Conservation (phyloP, 495 filamentous ascomycete species). For the Pyrenopolyporus hunteri region DNA sequence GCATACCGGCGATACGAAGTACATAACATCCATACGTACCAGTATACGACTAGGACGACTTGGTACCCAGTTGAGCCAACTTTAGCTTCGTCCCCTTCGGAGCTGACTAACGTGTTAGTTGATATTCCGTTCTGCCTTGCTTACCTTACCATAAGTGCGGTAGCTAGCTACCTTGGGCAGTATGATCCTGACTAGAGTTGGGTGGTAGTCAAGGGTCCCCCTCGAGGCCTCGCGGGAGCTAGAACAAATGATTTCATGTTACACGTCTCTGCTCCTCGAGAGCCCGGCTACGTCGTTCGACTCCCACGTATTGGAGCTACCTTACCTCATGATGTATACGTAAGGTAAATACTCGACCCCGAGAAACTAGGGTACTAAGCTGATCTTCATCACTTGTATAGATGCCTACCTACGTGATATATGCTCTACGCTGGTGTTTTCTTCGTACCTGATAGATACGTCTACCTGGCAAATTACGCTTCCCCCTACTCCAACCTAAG, state of each 20-base stretch:
- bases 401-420: no score
- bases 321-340: constrained; percentile 6
- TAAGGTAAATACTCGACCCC: no score
- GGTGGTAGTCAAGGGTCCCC: constrained; percentile 6
- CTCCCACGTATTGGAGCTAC: background rate
- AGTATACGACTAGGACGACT: no score
- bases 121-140: background rate
- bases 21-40: no score
- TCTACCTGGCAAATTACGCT: no score
- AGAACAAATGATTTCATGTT: constrained; percentile 9
- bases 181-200: no score
- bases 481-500: no score
- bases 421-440: background rate
- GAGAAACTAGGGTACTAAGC: no score
- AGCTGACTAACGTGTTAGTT: constrained; percentile 27
- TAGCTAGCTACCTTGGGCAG: no score
- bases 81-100: constrained; percentile 17
- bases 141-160: no score
- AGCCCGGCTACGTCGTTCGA: constrained; percentile 7
- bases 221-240: constrained; percentile 16
- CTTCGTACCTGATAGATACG: background rate
- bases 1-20: constrained; percentile 15
- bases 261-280: constrained; percentile 7
- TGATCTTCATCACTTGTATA: no score
- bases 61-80: no score